Percentiles rank a stretch among this genome's conserved stretches.
phyloP scores from a whole-genome alignment of 208 protist genomes.

The Polymyxa betae region DNA sequence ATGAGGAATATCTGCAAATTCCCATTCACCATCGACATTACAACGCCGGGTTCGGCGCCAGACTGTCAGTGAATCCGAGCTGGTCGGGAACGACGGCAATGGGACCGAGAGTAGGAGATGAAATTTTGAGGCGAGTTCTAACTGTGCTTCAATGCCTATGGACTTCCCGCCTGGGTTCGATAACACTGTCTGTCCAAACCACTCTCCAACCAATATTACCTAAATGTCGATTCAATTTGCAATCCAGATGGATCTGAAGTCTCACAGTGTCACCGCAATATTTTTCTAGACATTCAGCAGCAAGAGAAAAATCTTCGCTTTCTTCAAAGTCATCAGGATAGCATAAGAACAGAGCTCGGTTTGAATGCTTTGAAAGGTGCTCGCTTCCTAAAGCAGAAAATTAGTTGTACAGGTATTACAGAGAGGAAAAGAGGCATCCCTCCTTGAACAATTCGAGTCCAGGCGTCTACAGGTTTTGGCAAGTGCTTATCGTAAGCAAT shows the following conservation, averaged over 20 bases:
- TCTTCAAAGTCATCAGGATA: constrained; percentile 51
- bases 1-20: constrained; percentile 10
- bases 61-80: not conserved
- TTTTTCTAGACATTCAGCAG: not conserved
- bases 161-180: constrained; percentile 3
- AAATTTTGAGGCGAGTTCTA: not conserved
- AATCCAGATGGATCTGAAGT: not conserved
- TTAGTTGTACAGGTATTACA: too few relatives aligned
- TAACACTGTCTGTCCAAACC: not conserved
- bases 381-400: too few relatives aligned
- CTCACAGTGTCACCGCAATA: not conserved
- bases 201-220: constrained; percentile 45
- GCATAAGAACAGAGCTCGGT: constrained; percentile 25
- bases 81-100: not conserved
- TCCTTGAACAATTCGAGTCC: not conserved
- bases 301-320: not conserved
- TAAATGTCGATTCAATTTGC: not conserved
- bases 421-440: too few relatives aligned
- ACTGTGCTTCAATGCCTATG: not conserved
- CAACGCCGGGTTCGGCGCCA: not conserved
- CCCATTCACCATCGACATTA: not conserved
- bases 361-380: not conserved
- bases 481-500: constrained; percentile 5
- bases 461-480: not conserved
- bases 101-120: not conserved